A percentile compares a stretch with the other conserved stretches of the same genome.
phyloP scores from a whole-genome alignment of 345 rosid species.

The Citrus cavaleriei region DNA sequence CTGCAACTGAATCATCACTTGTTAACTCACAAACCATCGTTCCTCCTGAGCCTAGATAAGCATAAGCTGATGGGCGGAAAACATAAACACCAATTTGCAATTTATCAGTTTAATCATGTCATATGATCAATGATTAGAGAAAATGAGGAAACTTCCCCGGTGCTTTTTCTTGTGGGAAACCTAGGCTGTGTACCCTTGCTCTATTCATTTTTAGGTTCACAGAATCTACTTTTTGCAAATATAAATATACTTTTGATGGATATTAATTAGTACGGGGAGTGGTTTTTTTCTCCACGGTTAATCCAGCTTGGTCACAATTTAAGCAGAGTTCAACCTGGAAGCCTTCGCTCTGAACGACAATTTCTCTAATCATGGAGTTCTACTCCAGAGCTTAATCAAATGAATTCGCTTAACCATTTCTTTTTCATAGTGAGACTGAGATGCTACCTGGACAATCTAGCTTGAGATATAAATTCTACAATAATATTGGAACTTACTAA shows the following conservation, averaged over 20 bases:
- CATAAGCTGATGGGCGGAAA: constrained; percentile 2
- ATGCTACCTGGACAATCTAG: no score
- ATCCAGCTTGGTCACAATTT: neutral
- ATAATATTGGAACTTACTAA: neutral
- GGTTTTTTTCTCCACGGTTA: neutral
- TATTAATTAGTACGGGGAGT: neutral
- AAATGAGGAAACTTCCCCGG: constrained; percentile 9
- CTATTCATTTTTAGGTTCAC: constrained; percentile 9
- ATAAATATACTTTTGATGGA: neutral
- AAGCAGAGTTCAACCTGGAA: neutral
- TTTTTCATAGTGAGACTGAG: no score
- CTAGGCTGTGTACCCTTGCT: neutral
- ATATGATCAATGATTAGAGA: neutral
- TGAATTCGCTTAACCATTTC: no score
- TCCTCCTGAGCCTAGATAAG: constrained; percentile 48
- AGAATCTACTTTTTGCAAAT: constrained; percentile 5
- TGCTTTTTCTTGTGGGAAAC: neutral
- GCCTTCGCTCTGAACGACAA: neutral
- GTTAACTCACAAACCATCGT: constrained; percentile 37
- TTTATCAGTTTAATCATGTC: constrained; percentile 9
- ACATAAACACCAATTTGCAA: constrained; percentile 2
- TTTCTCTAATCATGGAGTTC: neutral
- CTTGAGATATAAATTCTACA: neutral
- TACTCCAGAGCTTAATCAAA: neutral
- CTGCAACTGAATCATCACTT: constrained; percentile 39